Evolutionary conservation across 208 protist genomes (phyloP).

Genomic region (Wallacemonas sp.): DNA sequence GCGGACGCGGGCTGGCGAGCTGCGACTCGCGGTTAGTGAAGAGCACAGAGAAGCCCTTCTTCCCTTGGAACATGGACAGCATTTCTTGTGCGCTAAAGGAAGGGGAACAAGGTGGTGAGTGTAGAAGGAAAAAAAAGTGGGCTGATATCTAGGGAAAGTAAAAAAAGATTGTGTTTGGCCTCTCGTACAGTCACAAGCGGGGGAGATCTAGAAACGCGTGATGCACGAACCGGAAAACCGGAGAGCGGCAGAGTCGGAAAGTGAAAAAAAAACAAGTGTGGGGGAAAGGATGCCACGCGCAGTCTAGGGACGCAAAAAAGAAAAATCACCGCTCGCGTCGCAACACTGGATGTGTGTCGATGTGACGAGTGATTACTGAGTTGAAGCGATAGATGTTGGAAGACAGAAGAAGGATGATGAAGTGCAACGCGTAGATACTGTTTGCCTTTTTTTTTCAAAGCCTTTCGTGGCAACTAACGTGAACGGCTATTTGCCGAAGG

Average conservation of each 20-base stretch:
- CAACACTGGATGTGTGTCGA: background rate
- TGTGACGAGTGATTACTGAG: too few species aligned
- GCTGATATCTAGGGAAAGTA: too few species aligned
- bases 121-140: conserved; percentile 19
- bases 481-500: too few species aligned
- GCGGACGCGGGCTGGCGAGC: background rate
- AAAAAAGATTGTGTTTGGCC: background rate
- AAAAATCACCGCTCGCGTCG: background rate
- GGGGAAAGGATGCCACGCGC: too few species aligned
- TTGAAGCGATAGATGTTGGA: too few species aligned
- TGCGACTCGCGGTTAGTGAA: conserved; percentile 30
- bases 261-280: background rate
- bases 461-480: too few species aligned
- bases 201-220: too few species aligned
- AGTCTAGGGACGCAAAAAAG: background rate
- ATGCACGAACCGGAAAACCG: too few species aligned
- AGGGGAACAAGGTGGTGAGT: too few species aligned
- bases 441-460: background rate
- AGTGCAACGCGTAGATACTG: too few species aligned
- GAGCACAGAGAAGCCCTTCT: conserved; percentile 63
- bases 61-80: conserved; percentile 73
- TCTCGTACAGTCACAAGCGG: background rate
- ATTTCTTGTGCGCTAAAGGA: too few species aligned
- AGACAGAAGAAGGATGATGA: too few species aligned
- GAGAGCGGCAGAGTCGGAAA: background rate